Evolutionary conservation across 441 rosid species (phyloP).

Genomic region (Viola pubescens): DNA sequence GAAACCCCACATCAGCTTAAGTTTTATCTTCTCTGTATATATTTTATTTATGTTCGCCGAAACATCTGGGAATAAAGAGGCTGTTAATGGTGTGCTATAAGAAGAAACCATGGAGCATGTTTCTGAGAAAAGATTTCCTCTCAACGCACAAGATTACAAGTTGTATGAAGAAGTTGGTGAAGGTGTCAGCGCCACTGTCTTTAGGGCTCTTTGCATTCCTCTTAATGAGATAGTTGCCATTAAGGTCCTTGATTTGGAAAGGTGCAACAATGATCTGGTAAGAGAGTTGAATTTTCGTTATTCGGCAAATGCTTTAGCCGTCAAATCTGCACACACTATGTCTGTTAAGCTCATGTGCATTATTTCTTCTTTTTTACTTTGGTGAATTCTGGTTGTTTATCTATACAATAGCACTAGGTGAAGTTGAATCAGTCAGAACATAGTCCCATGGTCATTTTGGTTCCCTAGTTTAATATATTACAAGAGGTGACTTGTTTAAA

Average conservation of each 20-base stretch:
- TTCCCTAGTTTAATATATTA: no score
- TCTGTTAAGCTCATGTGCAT: no score
- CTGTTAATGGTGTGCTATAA: constrained; percentile 43
- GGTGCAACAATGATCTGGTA: constrained; percentile 93
- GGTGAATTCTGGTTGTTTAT: no score
- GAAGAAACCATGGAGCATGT: constrained; percentile 44
- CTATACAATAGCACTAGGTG: no score
- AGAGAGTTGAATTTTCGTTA: constrained; percentile 22
- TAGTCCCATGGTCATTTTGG: no score
- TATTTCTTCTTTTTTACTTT: no score
- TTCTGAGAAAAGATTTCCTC: constrained; percentile 67
- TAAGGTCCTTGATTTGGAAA: constrained; percentile 94
- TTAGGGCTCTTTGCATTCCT: constrained; percentile 89
- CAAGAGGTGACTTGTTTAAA: no score
- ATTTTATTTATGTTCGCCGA: constrained; percentile 24
- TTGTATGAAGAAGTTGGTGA: constrained; percentile 93
- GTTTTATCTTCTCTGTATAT: constrained; percentile 21
- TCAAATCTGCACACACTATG: constrained; percentile 5
- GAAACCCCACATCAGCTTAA: constrained; percentile 45
- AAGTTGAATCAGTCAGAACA: no score
- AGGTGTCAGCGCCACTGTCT: constrained; percentile 93
- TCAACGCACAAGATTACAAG: constrained; percentile 69
- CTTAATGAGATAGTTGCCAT: constrained; percentile 83
- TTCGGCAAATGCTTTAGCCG: constrained; percentile 2
- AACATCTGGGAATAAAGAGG: constrained; percentile 29